Base-by-base conservation (phyloP, 1,284 basidiomycete species). In the Phaffia rhodozyma region DNA sequence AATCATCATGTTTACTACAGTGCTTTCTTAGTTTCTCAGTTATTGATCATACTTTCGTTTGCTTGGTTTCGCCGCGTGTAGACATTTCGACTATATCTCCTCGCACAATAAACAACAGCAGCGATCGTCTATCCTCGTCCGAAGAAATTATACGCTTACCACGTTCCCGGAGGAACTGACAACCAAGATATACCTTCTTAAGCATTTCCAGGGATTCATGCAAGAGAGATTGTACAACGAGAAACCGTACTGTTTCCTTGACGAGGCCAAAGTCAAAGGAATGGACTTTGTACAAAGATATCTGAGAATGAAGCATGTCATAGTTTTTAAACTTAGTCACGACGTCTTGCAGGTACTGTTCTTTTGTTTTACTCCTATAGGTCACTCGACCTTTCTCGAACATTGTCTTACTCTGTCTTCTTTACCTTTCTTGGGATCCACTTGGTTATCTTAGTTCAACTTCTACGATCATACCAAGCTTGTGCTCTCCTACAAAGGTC, bases 401-500 rank as follows among this genome's bases (percentile, higher is more conserved):
- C 5, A 21, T 43, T 7, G 6, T 34, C 7, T 27, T 66, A 55
- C 48, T 69, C 34, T 47, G 61, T 23, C 51, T 32, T 30, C 55
- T 43, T 30, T 48, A 48, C 60, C 43, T 43, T 34, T 66, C 66
- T 30, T 32, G 27, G n/a, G n/a, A 21, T 13, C 13, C 5, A 7
- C 38, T 43, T 43, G 38, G 38, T 43, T 2, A 7, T 43, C 25
- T 11, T 72, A 96, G 89, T 94, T 97, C 82, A 98, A 97, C 80
- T 97, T 97, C 75, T 91, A 90, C 76, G 94, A 98, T 77, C 94
- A 98, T 78, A 88, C 89, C 50, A 98, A 98, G 75, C 78, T 97
- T 64, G 86, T 98, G 66, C 79, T 97, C 61, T 91, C 90, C 7
- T 82, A 84, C 1, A 79, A 86, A 43, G 93, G 88, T 0, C 79